Evolutionary conservation across 441 rosid genomes (phyloP), one percentile per base, ranked within the genome.

Genomic region (Omphalea diandra): DNA sequence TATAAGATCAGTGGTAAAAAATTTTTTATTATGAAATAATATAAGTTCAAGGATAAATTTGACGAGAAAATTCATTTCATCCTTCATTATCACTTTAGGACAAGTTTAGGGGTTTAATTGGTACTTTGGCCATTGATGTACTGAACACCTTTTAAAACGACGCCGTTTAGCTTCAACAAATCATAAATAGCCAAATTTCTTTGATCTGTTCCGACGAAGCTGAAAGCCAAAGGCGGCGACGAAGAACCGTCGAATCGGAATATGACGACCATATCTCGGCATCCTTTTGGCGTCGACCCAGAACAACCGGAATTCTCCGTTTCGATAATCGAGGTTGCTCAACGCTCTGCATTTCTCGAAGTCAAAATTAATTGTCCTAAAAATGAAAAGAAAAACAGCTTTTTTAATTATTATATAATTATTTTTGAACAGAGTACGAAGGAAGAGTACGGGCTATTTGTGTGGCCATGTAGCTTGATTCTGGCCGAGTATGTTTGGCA

Each of bases 401-500:
- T 18, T 20, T 47, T 63, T 56, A n/a, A n/a, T n/a, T n/a, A n/a
- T n/a, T n/a, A n/a, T n/a, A n/a, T n/a, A 11, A 44, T 9, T 17
- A 59, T 12, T 14, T 72, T 27, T 35, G 22, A 58, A 35, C 74
- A 88, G 96, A 85, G 85, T 76, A 86, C 89, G 90, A 88, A 90
- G 78, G 97, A 93, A 57, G 98, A 93, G 57, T 90, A 93, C 61
- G 96, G 98, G 3, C 77, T 90, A 50, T 93, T 87, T 67, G 87
- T 87, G 56, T 87, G 97, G 97, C 97, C 94, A 8, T 89, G 90
- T 65, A 92, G 96, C 61, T 69, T 92, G 27, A 80, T 92, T 55
- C 88, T 92, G 50, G 84, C 90, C 31, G 88, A 91, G 80, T 90
- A 88, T 78, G 84, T 93, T 68, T 93, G 98, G 97, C 97, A 89